Evolutionary conservation across 768 basidiomycete species (phyloP), one percentile per base, ranked within the genome.

Genomic region (Podaxis sp.): DNA sequence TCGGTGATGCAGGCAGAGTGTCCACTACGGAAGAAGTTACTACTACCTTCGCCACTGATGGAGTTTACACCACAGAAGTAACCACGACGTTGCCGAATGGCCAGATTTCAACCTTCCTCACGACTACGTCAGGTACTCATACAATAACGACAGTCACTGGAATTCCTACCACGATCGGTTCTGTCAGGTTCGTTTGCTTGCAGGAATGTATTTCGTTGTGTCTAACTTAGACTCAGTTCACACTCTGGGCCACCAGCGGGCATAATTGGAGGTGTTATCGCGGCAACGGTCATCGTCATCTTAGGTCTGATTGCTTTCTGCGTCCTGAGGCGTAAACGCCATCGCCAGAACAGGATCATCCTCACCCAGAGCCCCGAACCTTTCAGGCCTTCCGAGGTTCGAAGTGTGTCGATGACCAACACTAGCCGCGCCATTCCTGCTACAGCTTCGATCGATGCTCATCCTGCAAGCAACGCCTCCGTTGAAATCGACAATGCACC

Each of bases 211-310:
- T 13, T 38, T 38, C 18, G 4, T 38, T 23, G 10, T 16, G 7
- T 54, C 36, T 54, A 11, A 54, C 21, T 21, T 21, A 5, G 18
- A 18, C n/a, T 23, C 23, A 57, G 58, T 7, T 52, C 59, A 28
- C 16, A 11, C 1, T 13, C 38, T 37, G 51, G 59, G 5, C 59
- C 59, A 7, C 35, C 59, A 5, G 37, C 21, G 18, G 32, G 37
- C 9, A 53, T 60, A 11, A 46, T 60, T 32, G 59, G 59, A 36
- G 59, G 59, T 35, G 59, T 60, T 5, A 60, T 60, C 14, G 59
- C 18, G 35, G 59, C 59, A 5, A 32, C 51, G 3, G 51, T 53
- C 23, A 46, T 60, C 38, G 42, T 60, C 11, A 54, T 60, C 21
- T 46, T 60, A 14, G 50, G 42, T 10, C 21, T 60, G n/a, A n/a